A percentile compares a stretch with the other conserved stretches of the same genome.
phyloP scores from a whole-genome alignment of 2,329 filamentous ascomycete species.

The Rosellinia necatrix region DNA sequence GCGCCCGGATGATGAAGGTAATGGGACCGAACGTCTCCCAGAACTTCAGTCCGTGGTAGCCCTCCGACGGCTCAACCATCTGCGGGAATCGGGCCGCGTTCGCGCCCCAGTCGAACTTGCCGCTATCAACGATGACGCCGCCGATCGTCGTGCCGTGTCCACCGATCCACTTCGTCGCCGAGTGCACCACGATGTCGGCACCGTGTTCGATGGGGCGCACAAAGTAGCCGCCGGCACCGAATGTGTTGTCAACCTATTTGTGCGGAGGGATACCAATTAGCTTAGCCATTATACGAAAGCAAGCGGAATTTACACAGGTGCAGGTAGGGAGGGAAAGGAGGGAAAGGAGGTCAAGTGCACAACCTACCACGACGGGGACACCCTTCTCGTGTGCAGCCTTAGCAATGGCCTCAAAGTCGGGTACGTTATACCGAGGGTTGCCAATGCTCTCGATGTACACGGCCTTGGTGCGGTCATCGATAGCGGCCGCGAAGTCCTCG shows the following conservation, averaged over 20 bases:
- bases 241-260: constrained; percentile 84
- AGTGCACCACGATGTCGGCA: constrained; percentile 92
- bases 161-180: constrained; percentile 95
- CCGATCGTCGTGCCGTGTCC: constrained; percentile 92
- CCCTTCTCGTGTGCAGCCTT: constrained; percentile 74
- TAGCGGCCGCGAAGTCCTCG: constrained; percentile 77
- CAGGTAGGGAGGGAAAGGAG: neutral
- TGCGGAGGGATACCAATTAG: neutral
- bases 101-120: constrained; percentile 93
- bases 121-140: constrained; percentile 83
- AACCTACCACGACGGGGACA: constrained; percentile 65
- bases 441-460: constrained; percentile 92
- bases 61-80: constrained; percentile 84
- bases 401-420: constrained; percentile 85
- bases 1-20: constrained; percentile 81
- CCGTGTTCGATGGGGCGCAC: constrained; percentile 85
- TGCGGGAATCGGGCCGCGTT: constrained; percentile 86
- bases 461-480: constrained; percentile 92
- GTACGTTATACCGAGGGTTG: constrained; percentile 91
- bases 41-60: constrained; percentile 93
- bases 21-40: constrained; percentile 87
- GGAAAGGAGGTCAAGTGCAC: neutral
- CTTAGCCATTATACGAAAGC: neutral
- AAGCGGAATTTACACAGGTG: neutral
- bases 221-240: constrained; percentile 91